phyloP scores from a whole-genome alignment of 1,284 basidiomycete genomes.

The Bondarzewia mesenterica region DNA sequence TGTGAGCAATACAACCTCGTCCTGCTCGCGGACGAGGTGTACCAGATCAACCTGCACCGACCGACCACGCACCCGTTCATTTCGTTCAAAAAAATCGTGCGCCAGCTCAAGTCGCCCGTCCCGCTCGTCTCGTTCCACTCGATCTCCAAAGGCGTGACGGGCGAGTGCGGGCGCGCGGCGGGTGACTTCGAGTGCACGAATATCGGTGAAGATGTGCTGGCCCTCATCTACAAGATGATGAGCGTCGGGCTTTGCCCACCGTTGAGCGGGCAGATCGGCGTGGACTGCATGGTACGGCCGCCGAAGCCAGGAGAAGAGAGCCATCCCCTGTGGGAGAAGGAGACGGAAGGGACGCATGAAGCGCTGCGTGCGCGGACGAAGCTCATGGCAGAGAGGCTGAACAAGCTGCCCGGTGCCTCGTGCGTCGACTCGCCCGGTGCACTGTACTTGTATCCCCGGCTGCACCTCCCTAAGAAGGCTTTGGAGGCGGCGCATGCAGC shows the following conservation, averaged over 20 bases:
- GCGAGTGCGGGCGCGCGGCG: conserved; percentile 90
- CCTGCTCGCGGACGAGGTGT: conserved; percentile 92
- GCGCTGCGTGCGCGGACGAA: conserved; percentile 66
- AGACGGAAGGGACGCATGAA: conserved; percentile 73
- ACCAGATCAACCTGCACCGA: conserved; percentile 86
- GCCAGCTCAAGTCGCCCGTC: conserved; percentile 52
- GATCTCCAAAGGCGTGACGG: conserved; percentile 89
- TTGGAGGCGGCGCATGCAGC: conserved; percentile 61
- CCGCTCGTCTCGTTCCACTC: conserved; percentile 92
- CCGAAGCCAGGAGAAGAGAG: conserved; percentile 70
- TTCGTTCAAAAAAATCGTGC: conserved; percentile 86
- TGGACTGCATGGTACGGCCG: conserved; percentile 86
- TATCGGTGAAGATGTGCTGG: conserved; percentile 66
- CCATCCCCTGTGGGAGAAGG: conserved; percentile 72
- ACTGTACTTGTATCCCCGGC: conserved; percentile 79
- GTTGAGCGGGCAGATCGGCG: conserved; percentile 82
- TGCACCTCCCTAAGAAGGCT: conserved; percentile 66
- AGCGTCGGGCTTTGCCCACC: conserved; percentile 86
- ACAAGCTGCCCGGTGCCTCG: conserved; percentile 70
- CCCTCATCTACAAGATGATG: conserved; percentile 93
- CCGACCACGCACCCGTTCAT: conserved; percentile 66
- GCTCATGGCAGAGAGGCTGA: conserved; percentile 71
- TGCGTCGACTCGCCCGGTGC: conserved; percentile 89
- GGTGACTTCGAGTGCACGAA: conserved; percentile 92
- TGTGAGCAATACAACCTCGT: conserved; percentile 84